These are phyloP conservation scores for Geosmithia flava DNA, from an alignment of 2,329 filamentous ascomycete genomes.

Conservation along the genomic window DNA sequence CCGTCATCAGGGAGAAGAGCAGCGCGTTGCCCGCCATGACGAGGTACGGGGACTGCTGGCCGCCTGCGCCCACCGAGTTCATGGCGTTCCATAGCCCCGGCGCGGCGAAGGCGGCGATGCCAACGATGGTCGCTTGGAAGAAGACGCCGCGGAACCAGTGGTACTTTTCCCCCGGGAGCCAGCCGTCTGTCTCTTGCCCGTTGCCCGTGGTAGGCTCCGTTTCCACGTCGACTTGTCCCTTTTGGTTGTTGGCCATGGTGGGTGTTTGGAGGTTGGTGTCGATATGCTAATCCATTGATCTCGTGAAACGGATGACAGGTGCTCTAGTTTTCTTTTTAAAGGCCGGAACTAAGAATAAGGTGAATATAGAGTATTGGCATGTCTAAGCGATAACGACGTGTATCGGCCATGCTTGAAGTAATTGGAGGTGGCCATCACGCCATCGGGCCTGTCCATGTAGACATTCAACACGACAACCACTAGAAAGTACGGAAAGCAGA, in stretches of 20 bases:
- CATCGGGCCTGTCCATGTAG: background rate
- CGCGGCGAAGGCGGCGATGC: conserved; percentile 34
- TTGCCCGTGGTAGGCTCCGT: background rate
- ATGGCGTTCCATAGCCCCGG: conserved; percentile 7
- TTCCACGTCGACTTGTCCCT: background rate
- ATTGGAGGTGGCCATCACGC: background rate
- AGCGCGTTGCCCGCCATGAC: conserved; percentile 46
- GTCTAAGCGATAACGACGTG: too few relatives aligned
- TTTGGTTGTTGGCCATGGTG: background rate
- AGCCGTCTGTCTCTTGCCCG: background rate
- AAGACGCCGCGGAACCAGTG: conserved; percentile 38
- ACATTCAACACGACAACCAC: background rate
- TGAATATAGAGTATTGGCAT: too few relatives aligned
- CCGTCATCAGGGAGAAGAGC: conserved; percentile 30
- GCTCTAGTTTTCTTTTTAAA: too few relatives aligned
- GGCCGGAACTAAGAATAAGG: too few relatives aligned
- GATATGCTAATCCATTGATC: too few relatives aligned
- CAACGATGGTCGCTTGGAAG: conserved; percentile 40
- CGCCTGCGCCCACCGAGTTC: conserved; percentile 19
- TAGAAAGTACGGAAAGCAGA: background rate
- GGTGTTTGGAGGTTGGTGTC: background rate
- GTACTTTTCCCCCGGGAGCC: background rate
- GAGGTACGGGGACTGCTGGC: conserved; percentile 47
- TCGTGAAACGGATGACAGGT: too few relatives aligned
- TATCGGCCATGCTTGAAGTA: background rate